Base-by-base conservation (phyloP, 2,329 filamentous ascomycete species). In the Diaporthe amygdali region DNA sequence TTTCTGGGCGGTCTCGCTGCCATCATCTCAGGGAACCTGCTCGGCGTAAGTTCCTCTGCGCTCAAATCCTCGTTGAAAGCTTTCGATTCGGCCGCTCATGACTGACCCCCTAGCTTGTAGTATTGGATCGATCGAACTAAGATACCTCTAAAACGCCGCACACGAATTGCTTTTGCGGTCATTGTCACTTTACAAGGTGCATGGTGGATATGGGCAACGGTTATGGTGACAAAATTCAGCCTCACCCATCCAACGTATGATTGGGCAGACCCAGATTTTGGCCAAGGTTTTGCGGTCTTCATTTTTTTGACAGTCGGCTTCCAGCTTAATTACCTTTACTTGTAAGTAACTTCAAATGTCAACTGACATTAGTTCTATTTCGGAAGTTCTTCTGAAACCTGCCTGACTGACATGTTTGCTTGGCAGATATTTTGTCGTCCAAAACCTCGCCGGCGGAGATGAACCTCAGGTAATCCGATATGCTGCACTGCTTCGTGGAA, bases 191-290 rank as follows among this genome's bases (percentile, higher is more conserved):
- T 92, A 0, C 91, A 93, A 75, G 92, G 92, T 0, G 91, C 84
- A 0, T 93, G 91, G 88, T 94, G 92, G 92, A 83, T 89, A 4
- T 94, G 92, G 92, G 88, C 87, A 0, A 92, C 91, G 0, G 81
- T 94, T 2, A 79, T 92, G 2, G 90, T 90, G 0, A 90, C 91
- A 0, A 83, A 88, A 37, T 94, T 90, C 78, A 84, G 84, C 20
- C 79, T 81, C 14, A 88, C 86, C 0, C 81, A 84, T 22, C 91
- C 92, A 0, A 87, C 85, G 0, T 92, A 89, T 74, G 93, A 94
- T 78, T 94, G 92, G 93, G 76, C 78, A 0, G 86, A 86, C 73
- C 73, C 82, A 0, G 91, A 90, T 0, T 94, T 94, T 68, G 92
- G 91, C 0, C 84, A 85, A 47, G 90, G 86, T 0, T 94, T 94